phyloP scores from a whole-genome alignment of 164 flowering plant genomes.

The Vitis labrusca region DNA sequence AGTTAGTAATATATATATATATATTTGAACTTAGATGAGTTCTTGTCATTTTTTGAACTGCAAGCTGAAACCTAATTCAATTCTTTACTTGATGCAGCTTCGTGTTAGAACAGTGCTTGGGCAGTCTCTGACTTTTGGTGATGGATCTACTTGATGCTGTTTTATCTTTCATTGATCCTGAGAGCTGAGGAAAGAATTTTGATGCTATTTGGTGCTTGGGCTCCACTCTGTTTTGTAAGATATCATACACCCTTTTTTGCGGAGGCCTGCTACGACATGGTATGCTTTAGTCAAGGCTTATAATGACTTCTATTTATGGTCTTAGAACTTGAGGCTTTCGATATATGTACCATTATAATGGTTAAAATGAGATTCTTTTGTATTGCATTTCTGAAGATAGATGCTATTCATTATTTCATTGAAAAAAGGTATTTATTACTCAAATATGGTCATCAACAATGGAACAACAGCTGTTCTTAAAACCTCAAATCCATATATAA shows the following conservation, averaged over 20 bases:
- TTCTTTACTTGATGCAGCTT: conserved; percentile 47
- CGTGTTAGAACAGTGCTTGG: conserved; percentile 69
- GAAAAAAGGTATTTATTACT: neutral
- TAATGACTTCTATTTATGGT: neutral
- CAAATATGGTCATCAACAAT: neutral
- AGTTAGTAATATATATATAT: neutral
- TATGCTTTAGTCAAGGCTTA: conserved; percentile 1
- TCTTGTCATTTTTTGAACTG: neutral
- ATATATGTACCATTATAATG: neutral
- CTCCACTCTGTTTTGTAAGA: conserved; percentile 15
- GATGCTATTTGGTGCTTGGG: conserved; percentile 7
- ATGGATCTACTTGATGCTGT: conserved; percentile 25
- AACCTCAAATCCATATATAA: neutral
- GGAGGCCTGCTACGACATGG: conserved; percentile 12
- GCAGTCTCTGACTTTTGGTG: conserved; percentile 43
- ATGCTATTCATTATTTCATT: neutral
- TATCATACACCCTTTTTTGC: conserved; percentile 4
- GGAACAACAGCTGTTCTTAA: neutral
- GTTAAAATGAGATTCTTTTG: neutral
- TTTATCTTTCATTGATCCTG: neutral
- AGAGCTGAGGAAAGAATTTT: neutral
- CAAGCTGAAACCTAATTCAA: neutral
- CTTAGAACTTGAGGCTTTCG: neutral
- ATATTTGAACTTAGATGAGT: neutral
- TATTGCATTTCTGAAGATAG: neutral